Base-by-base conservation (phyloP, 148 eudicot species). In the Rhododendron ferrugineum region DNA sequence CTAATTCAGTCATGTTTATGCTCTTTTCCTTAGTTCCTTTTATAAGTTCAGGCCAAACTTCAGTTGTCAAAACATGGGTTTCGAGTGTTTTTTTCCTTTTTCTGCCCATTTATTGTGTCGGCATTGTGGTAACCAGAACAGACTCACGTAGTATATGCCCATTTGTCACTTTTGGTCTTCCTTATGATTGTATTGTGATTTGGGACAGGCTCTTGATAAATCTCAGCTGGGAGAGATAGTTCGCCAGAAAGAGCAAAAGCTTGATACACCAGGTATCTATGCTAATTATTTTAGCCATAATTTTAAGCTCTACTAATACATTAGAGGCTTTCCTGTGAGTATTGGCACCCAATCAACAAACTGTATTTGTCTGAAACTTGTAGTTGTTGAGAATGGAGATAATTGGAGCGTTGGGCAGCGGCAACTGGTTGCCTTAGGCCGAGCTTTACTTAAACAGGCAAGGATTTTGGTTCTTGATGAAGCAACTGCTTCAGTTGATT, bases 371-470 rank as follows among this genome's bases (percentile, higher is more conserved):
- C 4, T 46, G 34, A 72, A 85, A 56, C 88, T 84, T 84, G 74
- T 85, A 97, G 99, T 97, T 88, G 89, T 95, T 82, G 99, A 97
- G 90, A 93, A 92, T 88, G 99, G 99, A 80, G 99, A 97, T 47
- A 97, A 97, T 83, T 97, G 99, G 99, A 97, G 99, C 86, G 94
- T 97, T 83, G 99, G 99, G 26, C 99, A 97, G 89, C 84, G 99
- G 42, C 99, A 97, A 90, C 99, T 97, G 83, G 98, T 97, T 87
- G 93, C 98, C 70, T 87, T 97, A 75, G 99, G 99, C 6, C 95
- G 98, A 79, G 99, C 98, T 77, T 88, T 97, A 87, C 97, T 96
- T 47, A 95, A 95, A 85, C 99, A 96, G 87, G 94, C 97, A 52
- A 91, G 92, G 87, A 95, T 96, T 82, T 91, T 96, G 89, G 98